Evolutionary conservation across 495 filamentous ascomycete genomes (phyloP).

Genomic region (Amorphotheca resinae): DNA sequence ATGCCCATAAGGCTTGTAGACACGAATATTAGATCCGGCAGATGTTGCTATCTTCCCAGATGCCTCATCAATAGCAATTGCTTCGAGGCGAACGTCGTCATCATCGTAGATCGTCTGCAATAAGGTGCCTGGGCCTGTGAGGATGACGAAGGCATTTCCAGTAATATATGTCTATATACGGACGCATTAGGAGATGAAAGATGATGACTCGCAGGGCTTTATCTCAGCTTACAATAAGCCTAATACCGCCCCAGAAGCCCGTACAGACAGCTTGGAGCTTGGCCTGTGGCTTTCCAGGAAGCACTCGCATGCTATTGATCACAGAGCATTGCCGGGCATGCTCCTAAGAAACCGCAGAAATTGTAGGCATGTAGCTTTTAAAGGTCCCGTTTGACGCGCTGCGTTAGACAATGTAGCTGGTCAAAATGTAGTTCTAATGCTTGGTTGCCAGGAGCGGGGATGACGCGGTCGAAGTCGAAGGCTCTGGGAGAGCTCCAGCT

Average conservation of each 20-base stretch:
- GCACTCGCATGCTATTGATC: constrained; percentile 50
- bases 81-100: constrained; percentile 55
- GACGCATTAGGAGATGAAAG: background rate
- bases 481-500: background rate
- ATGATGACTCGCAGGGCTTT: background rate
- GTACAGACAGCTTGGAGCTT: constrained; percentile 83
- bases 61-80: constrained; percentile 63
- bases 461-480: background rate
- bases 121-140: constrained; percentile 58
- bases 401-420: too few relatives aligned
- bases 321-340: constrained; percentile 11
- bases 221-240: constrained; percentile 54
- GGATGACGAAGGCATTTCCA: constrained; percentile 73
- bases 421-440: background rate
- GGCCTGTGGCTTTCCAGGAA: constrained; percentile 82
- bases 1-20: constrained; percentile 69
- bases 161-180: constrained; percentile 66
- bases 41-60: constrained; percentile 78
- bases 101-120: constrained; percentile 88
- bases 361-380: too few relatives aligned
- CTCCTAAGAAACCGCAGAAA: background rate
- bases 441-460: background rate
- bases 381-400: too few relatives aligned
- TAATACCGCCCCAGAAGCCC: constrained; percentile 67
- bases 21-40: constrained; percentile 48